phyloP scores from a whole-genome alignment of 2,329 filamentous ascomycete genomes.

The Calonectria pseudoreteaudii region DNA sequence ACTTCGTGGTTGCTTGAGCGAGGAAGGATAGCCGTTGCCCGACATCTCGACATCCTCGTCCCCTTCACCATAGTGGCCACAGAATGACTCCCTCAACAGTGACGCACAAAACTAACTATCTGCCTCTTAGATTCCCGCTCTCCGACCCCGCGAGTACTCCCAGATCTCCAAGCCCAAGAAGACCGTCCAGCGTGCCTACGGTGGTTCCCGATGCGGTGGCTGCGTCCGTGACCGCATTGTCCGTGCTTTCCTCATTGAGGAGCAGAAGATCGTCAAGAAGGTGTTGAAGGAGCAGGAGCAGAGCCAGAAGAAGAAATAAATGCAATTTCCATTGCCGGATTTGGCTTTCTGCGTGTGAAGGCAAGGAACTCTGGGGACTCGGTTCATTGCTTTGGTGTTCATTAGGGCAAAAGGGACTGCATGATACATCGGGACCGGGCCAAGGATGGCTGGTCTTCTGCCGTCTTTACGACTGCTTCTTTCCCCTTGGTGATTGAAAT shows the following conservation, averaged over 20 bases:
- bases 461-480: conserved; percentile 57
- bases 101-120: conserved; percentile 30
- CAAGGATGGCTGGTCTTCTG: conserved; percentile 56
- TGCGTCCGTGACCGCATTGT: conserved; percentile 99
- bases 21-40: not conserved
- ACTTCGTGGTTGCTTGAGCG: not conserved
- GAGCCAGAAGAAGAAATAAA: conserved; percentile 77
- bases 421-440: conserved; percentile 56
- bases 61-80: conserved; percentile 13
- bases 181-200: conserved; percentile 98
- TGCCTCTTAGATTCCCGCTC: conserved; percentile 81
- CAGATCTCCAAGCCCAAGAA: conserved; percentile 98
- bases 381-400: conserved; percentile 67
- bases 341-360: conserved; percentile 50
- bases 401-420: conserved; percentile 63
- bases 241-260: conserved; percentile 98
- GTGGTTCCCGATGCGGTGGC: conserved; percentile 97
- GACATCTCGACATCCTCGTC: not conserved
- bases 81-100: conserved; percentile 21
- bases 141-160: conserved; percentile 97
- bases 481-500: conserved; percentile 61
- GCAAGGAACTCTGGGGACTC: conserved; percentile 51
- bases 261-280: conserved; percentile 99
- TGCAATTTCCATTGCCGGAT: conserved; percentile 47
- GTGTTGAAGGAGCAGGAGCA: conserved; percentile 98